These are phyloP conservation scores for Blastobotrys americana DNA, from an alignment of 805 yeast species.

Conservation along the genomic window DNA sequence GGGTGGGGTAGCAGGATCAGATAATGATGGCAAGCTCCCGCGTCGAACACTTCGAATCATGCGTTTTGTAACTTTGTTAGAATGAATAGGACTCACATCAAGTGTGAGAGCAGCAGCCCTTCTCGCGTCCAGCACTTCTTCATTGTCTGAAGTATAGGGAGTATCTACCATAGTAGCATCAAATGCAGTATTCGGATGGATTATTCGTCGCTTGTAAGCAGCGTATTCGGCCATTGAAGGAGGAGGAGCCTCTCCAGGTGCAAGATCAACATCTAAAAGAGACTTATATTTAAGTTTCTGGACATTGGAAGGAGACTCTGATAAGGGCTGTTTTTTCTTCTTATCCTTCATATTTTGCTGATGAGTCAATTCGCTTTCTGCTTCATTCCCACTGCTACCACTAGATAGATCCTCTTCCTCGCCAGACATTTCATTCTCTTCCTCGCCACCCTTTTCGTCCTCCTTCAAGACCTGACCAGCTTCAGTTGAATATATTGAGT, in stretches of 20 bases:
- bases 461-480: neutral
- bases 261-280: conserved; percentile 15
- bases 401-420: conserved; percentile 5
- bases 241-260: conserved; percentile 15
- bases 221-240: conserved; percentile 45
- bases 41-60: conserved; percentile 65
- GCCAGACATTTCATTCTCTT: conserved; percentile 1
- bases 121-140: conserved; percentile 55
- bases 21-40: conserved; percentile 53
- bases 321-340: conserved; percentile 13
- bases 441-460: conserved; percentile 2
- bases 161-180: conserved; percentile 29
- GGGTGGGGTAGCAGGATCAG: conserved; percentile 16
- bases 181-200: conserved; percentile 47
- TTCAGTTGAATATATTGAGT: neutral
- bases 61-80: conserved; percentile 46
- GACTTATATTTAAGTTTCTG: conserved; percentile 19
- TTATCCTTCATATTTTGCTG: conserved; percentile 10
- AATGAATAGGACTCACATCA: conserved; percentile 47
- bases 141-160: conserved; percentile 65
- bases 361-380: conserved; percentile 39
- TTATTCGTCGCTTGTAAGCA: conserved; percentile 50
- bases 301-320: conserved; percentile 15
- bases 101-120: conserved; percentile 49
- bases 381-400: conserved; percentile 33